Base-by-base conservation (phyloP, 1,284 basidiomycete species). In the Leccinum huronense region DNA sequence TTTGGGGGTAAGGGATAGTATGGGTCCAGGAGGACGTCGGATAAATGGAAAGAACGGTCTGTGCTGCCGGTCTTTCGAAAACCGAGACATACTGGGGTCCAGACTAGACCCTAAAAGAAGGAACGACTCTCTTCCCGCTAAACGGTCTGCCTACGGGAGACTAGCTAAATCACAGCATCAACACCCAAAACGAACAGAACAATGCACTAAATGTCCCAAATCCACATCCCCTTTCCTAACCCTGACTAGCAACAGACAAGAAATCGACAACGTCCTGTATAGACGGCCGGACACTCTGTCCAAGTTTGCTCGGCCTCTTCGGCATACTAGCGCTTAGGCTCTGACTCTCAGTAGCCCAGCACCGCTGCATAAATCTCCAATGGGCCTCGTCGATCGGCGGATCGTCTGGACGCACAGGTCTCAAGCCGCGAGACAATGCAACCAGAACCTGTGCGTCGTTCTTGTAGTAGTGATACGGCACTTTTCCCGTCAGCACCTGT, bases 381-480 rank as follows among this genome's bases (percentile, higher is more conserved):
- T 68, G 58, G 31, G 31, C 34, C 6, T 75, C 63, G 7, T 61
- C 57, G 13, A 74, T 65, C 1, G 27, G 13, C 1, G 66, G 65
- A 2, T 60, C 56, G 1, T 59, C 51, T 11, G 70, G 68, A 27
- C 72, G 66, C 11, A 36, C 57, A 11, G 71, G 70, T 48, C 65
- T 62, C 16, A 63, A 63, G 0, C 68, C 70, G 7, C 65, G 65
- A 23, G 65, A 66, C n/a, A 73, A 53, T 11, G 69, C 62, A 14
- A 74, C 57, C 11, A 74, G 56, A 3, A 73, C 70, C 42, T 71
- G 71, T 0, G 64, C 65, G 11, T 73, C 66, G 2, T 72, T 64
- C 31, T 65, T 74, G 61, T 65, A 65, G 42, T 74, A 71, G 59
- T 68, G 61, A 42, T 72, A 74, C 2, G 72, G 73, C 3, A 74